Conservation (phyloP, 176 grass and related monocot species). For the Panicum miliaceum region DNA sequence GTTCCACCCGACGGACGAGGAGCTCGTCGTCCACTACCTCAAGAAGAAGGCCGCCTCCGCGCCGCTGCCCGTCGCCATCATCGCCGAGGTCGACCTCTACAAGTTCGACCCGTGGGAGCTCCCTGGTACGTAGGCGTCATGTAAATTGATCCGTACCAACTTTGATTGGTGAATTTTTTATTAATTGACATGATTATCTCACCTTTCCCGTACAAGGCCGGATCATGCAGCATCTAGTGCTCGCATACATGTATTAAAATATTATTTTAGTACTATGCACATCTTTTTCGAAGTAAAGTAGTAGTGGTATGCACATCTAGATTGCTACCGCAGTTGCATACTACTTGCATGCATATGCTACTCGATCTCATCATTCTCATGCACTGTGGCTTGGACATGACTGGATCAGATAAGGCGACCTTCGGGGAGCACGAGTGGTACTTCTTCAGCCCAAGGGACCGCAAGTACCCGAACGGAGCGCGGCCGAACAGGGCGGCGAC, state of each 20-base stretch:
- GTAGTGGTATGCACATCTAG: neutral
- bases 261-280: neutral
- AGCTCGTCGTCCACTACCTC: conserved; percentile 96
- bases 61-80: conserved; percentile 86
- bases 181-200: neutral
- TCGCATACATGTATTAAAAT: neutral
- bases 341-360: neutral
- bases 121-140: conserved; percentile 52
- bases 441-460: conserved; percentile 96
- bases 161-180: neutral
- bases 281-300: conserved; percentile 7
- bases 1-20: conserved; percentile 94
- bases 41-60: conserved; percentile 79
- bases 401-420: conserved; percentile 68
- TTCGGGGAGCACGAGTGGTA: conserved; percentile 96
- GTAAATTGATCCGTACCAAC: neutral
- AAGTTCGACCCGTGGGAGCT: conserved; percentile 99
- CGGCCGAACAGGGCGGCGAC: conserved; percentile 85
- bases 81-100: conserved; percentile 90
- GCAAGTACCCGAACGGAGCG: conserved; percentile 93
- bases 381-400: neutral
- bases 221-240: neutral
- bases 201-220: neutral
- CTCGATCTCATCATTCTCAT: neutral
- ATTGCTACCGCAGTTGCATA: neutral